Conservation (phyloP, 2,329 filamentous ascomycete species). For the Diaporthe aspalathi region DNA sequence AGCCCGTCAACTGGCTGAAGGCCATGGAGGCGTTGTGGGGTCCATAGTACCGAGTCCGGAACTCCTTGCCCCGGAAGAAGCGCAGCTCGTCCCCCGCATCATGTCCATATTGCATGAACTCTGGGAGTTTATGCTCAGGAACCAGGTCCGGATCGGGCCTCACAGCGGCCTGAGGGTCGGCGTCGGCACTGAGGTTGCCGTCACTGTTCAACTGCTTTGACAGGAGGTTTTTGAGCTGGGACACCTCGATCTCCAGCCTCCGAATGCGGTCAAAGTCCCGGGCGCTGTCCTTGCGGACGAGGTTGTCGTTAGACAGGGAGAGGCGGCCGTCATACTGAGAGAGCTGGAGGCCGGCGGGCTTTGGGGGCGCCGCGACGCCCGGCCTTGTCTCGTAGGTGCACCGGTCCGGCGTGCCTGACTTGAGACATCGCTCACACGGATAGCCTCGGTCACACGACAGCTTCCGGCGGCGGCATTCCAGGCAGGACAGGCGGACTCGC, state of each 20-base stretch:
- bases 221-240: conserved; percentile 66
- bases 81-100: conserved; percentile 61
- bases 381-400: conserved; percentile 68
- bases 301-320: conserved; percentile 54
- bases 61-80: conserved; percentile 69
- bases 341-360: conserved; percentile 62
- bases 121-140: conserved; percentile 43
- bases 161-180: conserved; percentile 40
- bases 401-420: conserved; percentile 69
- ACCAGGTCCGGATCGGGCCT: conserved; percentile 40
- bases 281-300: conserved; percentile 52
- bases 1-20: conserved; percentile 64
- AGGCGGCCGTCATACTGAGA: conserved; percentile 57
- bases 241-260: conserved; percentile 68
- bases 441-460: conserved; percentile 71
- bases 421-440: conserved; percentile 71
- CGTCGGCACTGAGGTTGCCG: conserved; percentile 42
- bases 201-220: conserved; percentile 52
- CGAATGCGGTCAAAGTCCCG: conserved; percentile 70
- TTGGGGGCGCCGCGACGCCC: conserved; percentile 52
- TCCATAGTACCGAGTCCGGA: conserved; percentile 70
- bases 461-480: conserved; percentile 71
- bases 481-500: conserved; percentile 68
- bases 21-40: conserved; percentile 71
- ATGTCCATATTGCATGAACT: conserved; percentile 48